Evolutionary conservation across 139 green algal genomes (phyloP).

Genomic region (Pseudopediastrum boryanum): DNA sequence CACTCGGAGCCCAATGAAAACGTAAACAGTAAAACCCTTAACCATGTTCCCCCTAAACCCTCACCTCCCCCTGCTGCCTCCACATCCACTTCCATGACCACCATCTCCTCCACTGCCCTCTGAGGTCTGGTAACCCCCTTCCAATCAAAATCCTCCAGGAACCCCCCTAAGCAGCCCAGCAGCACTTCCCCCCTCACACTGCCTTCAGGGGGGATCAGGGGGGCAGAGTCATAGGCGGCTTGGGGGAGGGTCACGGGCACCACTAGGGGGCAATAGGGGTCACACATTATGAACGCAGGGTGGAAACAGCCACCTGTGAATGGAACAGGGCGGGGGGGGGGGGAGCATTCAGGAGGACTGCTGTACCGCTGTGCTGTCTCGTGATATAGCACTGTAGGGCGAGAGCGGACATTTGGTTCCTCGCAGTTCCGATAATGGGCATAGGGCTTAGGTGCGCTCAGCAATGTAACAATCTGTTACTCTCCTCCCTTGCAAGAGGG

Average conservation of each 20-base stretch:
- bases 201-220: constrained; percentile 38
- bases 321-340: no score
- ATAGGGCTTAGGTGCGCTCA: no score
- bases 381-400: no score
- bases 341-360: no score
- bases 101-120: constrained; percentile 46
- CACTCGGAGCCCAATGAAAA: no score
- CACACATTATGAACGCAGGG: constrained; percentile 57
- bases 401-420: no score
- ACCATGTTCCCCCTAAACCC: background rate
- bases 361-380: no score
- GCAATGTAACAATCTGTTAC: no score
- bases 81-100: constrained; percentile 74
- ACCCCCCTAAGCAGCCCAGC: constrained; percentile 57
- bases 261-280: constrained; percentile 51
- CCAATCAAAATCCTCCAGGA: constrained; percentile 51
- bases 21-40: background rate
- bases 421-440: no score
- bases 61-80: background rate
- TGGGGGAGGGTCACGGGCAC: constrained; percentile 54
- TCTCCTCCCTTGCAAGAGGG: no score
- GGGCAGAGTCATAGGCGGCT: constrained; percentile 47
- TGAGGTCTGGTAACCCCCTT: constrained; percentile 5
- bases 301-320: constrained; percentile 31
- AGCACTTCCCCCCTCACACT: constrained; percentile 35